Base-by-base conservation (phyloP, 768 basidiomycete species). In the Lentinus brumalis region DNA sequence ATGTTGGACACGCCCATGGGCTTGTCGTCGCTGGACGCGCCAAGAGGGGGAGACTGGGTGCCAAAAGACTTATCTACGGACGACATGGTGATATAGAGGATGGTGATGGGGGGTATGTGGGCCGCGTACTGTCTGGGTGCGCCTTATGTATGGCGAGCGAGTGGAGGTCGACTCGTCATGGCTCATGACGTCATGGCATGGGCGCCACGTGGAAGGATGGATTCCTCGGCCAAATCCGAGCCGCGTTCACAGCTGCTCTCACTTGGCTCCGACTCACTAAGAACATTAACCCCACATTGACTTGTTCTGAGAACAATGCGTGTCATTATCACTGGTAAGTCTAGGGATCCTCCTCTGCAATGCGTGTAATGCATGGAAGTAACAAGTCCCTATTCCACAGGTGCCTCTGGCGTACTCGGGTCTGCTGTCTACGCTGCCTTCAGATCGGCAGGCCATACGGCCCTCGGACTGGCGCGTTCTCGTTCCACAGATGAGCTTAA, bases 391-490 rank as follows among this genome's bases (percentile, higher is more conserved):
- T 42, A 50, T 58, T 51, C 11, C 6, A 8, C 75, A 95, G 95
- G 95, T 63, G 95, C 95, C 57, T 96, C 94, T 39, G 96, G 96
- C 31, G 83, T 98, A 9, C 84, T 98, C 11, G 96, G 96, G 10
- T 79, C 88, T 7, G 92, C 92, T 0, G 84, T 96, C 9, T 83
- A 83, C 70, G 70, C 78, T 29, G 86, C 89, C 2, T 94, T 95
- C 79, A 77, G 79, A 40, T 67, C 68, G 11, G 63, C 74, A 6
- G 69, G 69, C 10, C 69, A 76, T 57, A 75, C 81, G 65, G 83
- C 89, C 46, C 75, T 88, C 54, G 88, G 88, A 1, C 82, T 96
- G n/a, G 88, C 91, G 4, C 80, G 87, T 73, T 85, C 89, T 12
- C 85, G 91, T 62, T 75, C 85, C 3, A 81, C 77, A 4, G 78